A percentile compares a stretch with the other conserved stretches of the same genome.
phyloP scores from a whole-genome alignment of 768 basidiomycete genomes.

The Mycena rosella region DNA sequence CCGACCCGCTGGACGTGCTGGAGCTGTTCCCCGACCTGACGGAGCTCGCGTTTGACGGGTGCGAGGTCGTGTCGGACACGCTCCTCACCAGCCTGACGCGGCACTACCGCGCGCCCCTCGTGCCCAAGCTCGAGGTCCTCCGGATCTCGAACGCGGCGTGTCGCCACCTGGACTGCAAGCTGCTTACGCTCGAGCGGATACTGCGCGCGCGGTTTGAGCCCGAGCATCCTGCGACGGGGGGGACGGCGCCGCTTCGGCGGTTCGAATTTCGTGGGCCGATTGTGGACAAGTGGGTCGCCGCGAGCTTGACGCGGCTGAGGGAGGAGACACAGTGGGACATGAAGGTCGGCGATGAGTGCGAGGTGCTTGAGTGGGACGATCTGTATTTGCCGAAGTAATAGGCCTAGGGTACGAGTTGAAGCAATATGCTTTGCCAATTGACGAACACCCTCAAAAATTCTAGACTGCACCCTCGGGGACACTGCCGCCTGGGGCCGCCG shows the following conservation, averaged over 20 bases:
- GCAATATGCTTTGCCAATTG: too few relatives aligned
- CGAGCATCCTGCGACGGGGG: not conserved
- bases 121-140: constrained; percentile 28
- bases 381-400: not conserved
- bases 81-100: constrained; percentile 2
- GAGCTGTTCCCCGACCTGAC: constrained; percentile 16
- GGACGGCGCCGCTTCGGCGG: not conserved
- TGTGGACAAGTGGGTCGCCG: not conserved
- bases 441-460: too few relatives aligned
- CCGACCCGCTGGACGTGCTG: not conserved
- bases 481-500: too few relatives aligned
- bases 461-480: too few relatives aligned
- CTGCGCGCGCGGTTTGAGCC: not conserved
- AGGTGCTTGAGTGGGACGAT: not conserved
- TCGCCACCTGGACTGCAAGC: constrained; percentile 1
- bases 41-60: constrained; percentile 15
- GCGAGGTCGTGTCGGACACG: not conserved
- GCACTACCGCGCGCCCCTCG: not conserved
- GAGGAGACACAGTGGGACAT: not conserved
- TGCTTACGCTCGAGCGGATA: not conserved
- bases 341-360: not conserved
- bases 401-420: too few relatives aligned
- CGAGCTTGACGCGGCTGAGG: not conserved
- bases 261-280: not conserved
- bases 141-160: constrained; percentile 29